Conservation (phyloP, 2,329 filamentous ascomycete species). For the Scedosporium aurantiacum region DNA sequence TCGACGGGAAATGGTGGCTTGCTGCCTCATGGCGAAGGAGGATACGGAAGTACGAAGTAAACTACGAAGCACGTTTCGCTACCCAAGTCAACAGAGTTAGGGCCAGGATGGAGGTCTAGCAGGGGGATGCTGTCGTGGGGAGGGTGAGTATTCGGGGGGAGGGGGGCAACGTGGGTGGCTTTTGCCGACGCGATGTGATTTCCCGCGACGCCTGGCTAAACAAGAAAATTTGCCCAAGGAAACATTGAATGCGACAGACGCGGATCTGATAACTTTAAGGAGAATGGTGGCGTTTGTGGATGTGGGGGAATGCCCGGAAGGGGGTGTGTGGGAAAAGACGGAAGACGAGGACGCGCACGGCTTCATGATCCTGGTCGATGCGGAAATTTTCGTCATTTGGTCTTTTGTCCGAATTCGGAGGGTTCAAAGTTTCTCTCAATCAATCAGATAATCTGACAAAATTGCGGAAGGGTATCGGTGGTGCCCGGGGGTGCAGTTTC, state of each 20-base stretch:
- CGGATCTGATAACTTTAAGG: constrained; percentile 8
- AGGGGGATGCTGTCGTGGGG: background rate
- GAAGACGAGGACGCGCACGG: background rate
- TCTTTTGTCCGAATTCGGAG: background rate
- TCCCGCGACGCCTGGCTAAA: background rate
- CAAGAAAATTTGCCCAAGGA: background rate
- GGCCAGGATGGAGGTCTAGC: too few relatives aligned
- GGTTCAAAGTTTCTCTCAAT: background rate
- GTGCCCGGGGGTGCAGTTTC: too few relatives aligned
- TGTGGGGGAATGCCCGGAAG: background rate
- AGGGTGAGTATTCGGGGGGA: background rate
- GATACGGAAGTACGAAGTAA: too few relatives aligned
- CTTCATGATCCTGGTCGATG: background rate
- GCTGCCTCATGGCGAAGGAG: background rate
- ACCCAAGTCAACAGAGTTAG: too few relatives aligned
- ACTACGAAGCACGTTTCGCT: too few relatives aligned
- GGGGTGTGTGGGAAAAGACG: background rate
- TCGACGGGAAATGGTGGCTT: background rate
- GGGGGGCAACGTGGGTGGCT: background rate
- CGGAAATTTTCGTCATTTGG: background rate
- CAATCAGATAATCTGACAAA: background rate
- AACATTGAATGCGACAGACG: background rate
- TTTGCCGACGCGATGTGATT: background rate
- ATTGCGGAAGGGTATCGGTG: background rate
- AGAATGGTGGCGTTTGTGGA: background rate